Evolutionary conservation across 139 green algal species (phyloP), one percentile per base, ranked within the genome.

Genomic region (Chlorella sp.): DNA sequence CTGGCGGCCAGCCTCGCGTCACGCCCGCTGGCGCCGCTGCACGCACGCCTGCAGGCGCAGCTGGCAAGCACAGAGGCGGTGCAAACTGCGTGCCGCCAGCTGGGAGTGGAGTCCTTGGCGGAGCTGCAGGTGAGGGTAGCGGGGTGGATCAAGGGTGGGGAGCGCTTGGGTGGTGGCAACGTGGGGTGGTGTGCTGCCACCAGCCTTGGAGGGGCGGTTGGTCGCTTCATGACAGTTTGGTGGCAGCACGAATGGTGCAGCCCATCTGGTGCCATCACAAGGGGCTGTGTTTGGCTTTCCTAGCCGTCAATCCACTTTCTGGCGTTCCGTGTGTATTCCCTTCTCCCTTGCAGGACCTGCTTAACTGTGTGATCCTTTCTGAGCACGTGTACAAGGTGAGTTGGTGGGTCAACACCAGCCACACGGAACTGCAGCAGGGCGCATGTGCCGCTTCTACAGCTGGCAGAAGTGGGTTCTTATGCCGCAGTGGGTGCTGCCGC

Each of bases 371-470:
- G n/a, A 30, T 91, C 3, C 88, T 91, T 16, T 75, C 60, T 1
- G 88, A 91, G 81, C 40, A 64, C 24, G 88, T 91, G 32, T 91
- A 91, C 81, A 91, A 90, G 40, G 87, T 87, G 42, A 14, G 81
- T 16, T n/a, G n/a, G n/a, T n/a, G n/a, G n/a, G n/a, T n/a, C n/a
- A n/a, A n/a, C n/a, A n/a, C n/a, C n/a, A n/a, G n/a, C n/a, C n/a
- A n/a, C n/a, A n/a, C n/a, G n/a, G n/a, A n/a, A n/a, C n/a, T n/a
- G n/a, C n/a, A n/a, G 48, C 48, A 9, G 48, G 48, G 48, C 48
- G 48, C 48, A 57, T 16, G 48, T 57, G 9, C 9, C 48, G 48
- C 48, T 57, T 5, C 48, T 9, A 16, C 9, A 39, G 48, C 2
- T 48, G 16, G 57, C 37, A n/a, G 64, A 26, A 37, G 36, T 48